Conservation (phyloP, 2,329 filamentous ascomycete genomes). For the Colletotrichum cordylinicola region DNA sequence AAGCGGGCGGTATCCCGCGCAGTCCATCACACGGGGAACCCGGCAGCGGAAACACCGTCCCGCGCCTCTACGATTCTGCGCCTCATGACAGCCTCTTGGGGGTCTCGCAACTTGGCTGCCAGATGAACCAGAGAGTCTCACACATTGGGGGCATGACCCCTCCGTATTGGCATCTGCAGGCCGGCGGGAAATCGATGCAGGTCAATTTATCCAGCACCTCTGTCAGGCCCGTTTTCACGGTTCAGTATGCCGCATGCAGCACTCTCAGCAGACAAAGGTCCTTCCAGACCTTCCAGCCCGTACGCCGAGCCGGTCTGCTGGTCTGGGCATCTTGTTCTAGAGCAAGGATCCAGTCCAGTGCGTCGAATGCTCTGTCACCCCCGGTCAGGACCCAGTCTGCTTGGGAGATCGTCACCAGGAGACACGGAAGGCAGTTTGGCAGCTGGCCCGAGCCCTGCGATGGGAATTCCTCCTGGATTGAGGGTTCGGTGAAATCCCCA, state of each 20-base stretch:
- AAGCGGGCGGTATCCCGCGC: background rate
- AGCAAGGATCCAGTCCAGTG: background rate
- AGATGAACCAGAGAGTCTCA: background rate
- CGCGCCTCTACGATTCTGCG: background rate
- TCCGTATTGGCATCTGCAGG: constrained; percentile 15
- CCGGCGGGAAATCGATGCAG: constrained; percentile 10
- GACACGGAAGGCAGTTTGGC: constrained; percentile 8
- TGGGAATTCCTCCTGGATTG: background rate
- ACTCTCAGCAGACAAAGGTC: constrained; percentile 13
- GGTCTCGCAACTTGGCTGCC: background rate
- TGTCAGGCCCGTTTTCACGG: background rate
- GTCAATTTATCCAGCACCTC: constrained; percentile 9
- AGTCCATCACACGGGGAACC: background rate
- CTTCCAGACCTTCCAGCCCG: constrained; percentile 10
- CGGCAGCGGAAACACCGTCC: background rate
- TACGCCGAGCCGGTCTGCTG: background rate
- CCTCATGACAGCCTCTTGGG: background rate
- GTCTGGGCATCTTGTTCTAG: constrained; percentile 6
- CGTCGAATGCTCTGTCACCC: background rate
- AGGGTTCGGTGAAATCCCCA: constrained; percentile 5
- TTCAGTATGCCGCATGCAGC: constrained; percentile 9
- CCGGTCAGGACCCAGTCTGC: constrained; percentile 1
- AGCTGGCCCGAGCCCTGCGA: constrained; percentile 9
- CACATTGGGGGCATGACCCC: background rate
- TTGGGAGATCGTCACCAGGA: constrained; percentile 19